Percentiles rank a stretch among this genome's conserved stretches.
Evolutionary conservation across 2,329 filamentous ascomycete genomes (phyloP).

Genomic region (Botrytis tulipae): DNA sequence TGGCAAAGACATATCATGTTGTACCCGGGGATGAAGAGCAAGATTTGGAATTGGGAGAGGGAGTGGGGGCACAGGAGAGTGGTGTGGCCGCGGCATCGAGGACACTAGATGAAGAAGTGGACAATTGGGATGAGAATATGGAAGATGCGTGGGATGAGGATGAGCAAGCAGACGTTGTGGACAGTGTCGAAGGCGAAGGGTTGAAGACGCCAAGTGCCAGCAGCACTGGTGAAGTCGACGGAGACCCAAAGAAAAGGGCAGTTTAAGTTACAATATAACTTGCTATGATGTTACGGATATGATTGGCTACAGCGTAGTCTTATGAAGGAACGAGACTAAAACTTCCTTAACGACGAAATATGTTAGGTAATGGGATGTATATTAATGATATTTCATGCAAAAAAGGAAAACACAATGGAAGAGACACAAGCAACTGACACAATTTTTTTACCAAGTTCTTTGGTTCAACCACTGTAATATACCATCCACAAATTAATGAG

Average conservation of each 20-base stretch:
- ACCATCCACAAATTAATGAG: background rate
- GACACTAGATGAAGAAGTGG: constrained; percentile 75
- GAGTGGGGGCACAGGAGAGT: constrained; percentile 56
- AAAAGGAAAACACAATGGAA: background rate
- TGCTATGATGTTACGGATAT: constrained; percentile 29
- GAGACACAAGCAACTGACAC: background rate
- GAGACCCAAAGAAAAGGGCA: constrained; percentile 37
- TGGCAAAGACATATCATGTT: constrained; percentile 68
- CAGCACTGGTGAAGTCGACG: constrained; percentile 37
- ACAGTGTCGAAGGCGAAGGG: constrained; percentile 36
- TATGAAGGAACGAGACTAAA: background rate
- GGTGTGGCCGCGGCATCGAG: constrained; percentile 51
- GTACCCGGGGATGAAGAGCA: constrained; percentile 60
- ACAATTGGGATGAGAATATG: constrained; percentile 90
- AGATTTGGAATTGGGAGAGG: constrained; percentile 76
- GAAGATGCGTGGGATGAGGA: constrained; percentile 61
- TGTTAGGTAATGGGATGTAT: constrained; percentile 12
- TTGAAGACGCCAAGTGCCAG: constrained; percentile 40
- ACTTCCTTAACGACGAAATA: background rate
- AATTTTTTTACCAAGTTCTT: background rate
- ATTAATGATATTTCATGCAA: background rate
- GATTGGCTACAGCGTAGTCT: constrained; percentile 10
- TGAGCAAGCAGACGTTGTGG: constrained; percentile 38
- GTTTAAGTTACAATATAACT: constrained; percentile 31
- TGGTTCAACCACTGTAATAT: background rate